Evolutionary conservation across 1,284 basidiomycete genomes (phyloP).

Genomic region (Leccinum insolens): DNA sequence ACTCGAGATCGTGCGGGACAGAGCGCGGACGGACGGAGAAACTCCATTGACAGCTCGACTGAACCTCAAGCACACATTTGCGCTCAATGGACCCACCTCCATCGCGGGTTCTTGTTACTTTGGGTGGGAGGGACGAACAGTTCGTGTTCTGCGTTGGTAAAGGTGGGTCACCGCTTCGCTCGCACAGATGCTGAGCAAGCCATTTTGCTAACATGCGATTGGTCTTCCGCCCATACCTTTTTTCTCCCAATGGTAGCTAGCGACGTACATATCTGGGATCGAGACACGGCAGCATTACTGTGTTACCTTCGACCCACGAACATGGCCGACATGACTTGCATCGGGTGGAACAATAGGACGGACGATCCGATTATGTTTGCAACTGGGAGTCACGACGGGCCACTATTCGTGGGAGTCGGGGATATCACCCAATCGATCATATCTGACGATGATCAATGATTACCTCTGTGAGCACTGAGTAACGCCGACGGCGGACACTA

Average conservation of each 20-base stretch:
- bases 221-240: not conserved
- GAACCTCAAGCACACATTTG: constrained; percentile 65
- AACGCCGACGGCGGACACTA: too few species aligned
- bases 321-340: constrained; percentile 59
- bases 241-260: constrained; percentile 49
- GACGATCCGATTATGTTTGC: constrained; percentile 77
- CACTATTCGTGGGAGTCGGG: too few species aligned
- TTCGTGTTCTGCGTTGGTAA: constrained; percentile 79
- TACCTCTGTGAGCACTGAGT: too few species aligned
- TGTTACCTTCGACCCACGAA: constrained; percentile 62
- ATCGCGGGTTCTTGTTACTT: constrained; percentile 81
- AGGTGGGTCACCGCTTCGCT: constrained; percentile 41
- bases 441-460: too few species aligned
- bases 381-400: constrained; percentile 73
- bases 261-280: constrained; percentile 82
- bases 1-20: constrained; percentile 65
- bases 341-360: constrained; percentile 73
- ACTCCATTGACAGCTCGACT: constrained; percentile 46
- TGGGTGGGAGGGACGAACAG: constrained; percentile 71
- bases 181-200: not conserved
- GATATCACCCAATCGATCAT: too few species aligned
- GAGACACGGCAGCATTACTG: constrained; percentile 68
- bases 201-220: not conserved
- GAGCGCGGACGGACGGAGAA: constrained; percentile 27
- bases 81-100: constrained; percentile 68